Evolutionary conservation across 441 rosid genomes (phyloP), one percentile per base, ranked within the genome.

Genomic region (Melastoma candidum): DNA sequence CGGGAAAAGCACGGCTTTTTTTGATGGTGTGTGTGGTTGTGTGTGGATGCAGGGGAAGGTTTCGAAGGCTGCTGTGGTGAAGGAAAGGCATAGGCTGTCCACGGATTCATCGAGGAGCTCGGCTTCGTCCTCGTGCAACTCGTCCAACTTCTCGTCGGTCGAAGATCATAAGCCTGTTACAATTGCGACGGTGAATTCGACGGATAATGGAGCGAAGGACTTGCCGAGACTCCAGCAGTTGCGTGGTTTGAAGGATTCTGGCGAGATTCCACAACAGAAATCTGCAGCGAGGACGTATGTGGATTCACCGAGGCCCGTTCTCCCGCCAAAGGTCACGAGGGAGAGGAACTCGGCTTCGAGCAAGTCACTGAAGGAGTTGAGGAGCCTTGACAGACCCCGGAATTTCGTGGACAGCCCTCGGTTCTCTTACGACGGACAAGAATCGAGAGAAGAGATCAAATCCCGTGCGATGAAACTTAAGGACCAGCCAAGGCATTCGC

Each of bases 341-440:
- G 62, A 77, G 51, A 78, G 67, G 58, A 66, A 45, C 45, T 71
- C 76, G 14, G 46, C 61, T 66, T 67, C 54, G 48, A 73, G 68
- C 58, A 84, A 80, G 66, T 74, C 82, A 53, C 68, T 61, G 36
- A 72, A 52, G 58, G 73, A 63, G 60, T 78, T 74, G 50, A 48
- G 74, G 32, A 71, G 57, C 58, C 71, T 64, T 58, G 67, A 24
- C 56, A 76, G 70, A 47, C 57, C 64, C 48, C 62, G 74, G 53
- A 49, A 46, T 49, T 64, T 77, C 32, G 62, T 59, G 68, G 96
- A 87, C 60, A 69, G 82, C 58, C 87, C 81, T 39, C 79, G 97
- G 53, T 76, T 80, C 75, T 94, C 99, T 65, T 90, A 75, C 57
- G 99, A 94, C 60, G 97, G 86, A 66, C 73, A 82, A 61, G 88